These are phyloP conservation scores for Coleophoma eucalyptorum DNA, from an alignment of 2,329 filamentous ascomycete genomes.

Conservation along the genomic window DNA sequence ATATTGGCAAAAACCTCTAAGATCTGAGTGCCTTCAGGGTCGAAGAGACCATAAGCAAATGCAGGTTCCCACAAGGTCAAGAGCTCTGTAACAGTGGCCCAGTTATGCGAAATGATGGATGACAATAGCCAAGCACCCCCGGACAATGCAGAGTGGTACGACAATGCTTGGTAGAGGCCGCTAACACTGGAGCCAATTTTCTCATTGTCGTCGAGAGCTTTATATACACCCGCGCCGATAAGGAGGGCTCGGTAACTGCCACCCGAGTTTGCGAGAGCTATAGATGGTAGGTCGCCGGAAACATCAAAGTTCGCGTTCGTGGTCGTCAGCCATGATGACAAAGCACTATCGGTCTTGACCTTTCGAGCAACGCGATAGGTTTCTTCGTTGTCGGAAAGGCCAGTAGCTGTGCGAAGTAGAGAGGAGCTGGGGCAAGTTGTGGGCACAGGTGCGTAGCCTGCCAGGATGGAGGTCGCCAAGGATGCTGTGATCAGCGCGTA, in stretches of 20 bases:
- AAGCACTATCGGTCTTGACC: slow-evolving; percentile 5
- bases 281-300: slow-evolving; percentile 11
- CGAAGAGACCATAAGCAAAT: slow-evolving; percentile 10
- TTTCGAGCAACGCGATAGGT: slow-evolving; percentile 6
- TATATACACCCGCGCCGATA: slow-evolving; percentile 24
- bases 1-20: slow-evolving; percentile 9
- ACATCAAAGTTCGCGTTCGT: slow-evolving; percentile 2
- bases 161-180: slow-evolving; percentile 10
- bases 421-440: slow-evolving; percentile 6
- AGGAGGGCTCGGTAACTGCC: slow-evolving; percentile 26
- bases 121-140: slow-evolving; percentile 12
- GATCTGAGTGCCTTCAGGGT: slow-evolving; percentile 7
- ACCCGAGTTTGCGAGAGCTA: slow-evolving; percentile 22
- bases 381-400: slow-evolving; percentile 9
- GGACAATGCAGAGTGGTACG: slow-evolving; percentile 11
- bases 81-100: slow-evolving; percentile 8
- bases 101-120: slow-evolving; percentile 10
- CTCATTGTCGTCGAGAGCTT: slow-evolving; percentile 20
- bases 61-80: slow-evolving; percentile 5
- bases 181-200: slow-evolving; percentile 5
- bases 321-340: slow-evolving; percentile 5
- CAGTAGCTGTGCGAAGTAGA: slow-evolving; percentile 4
- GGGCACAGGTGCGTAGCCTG: slow-evolving; percentile 5
- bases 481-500: not conserved
- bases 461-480: not conserved